These are phyloP conservation scores for Amaranthus palmeri DNA, from an alignment of 148 eudicot genomes.

Conservation along the genomic window DNA sequence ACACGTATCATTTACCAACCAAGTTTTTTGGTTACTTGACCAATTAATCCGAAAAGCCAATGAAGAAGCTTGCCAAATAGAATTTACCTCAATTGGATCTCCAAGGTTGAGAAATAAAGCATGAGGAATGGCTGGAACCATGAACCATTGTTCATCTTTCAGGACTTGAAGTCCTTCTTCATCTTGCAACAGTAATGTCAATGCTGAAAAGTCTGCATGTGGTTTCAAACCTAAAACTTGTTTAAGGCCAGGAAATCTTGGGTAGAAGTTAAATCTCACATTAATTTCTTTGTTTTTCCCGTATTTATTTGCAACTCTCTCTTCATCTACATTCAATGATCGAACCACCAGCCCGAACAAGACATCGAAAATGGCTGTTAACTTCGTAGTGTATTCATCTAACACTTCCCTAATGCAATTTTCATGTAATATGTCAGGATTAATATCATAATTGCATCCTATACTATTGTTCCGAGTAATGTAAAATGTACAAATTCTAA, in stretches of 20 bases:
- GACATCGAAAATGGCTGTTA: conserved; percentile 21
- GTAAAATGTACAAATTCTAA: too few relatives aligned
- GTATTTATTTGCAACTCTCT: conserved; percentile 19
- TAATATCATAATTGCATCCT: too few relatives aligned
- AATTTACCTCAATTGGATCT: conserved; percentile 32
- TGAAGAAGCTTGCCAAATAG: background rate
- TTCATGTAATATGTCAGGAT: background rate
- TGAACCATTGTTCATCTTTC: conserved; percentile 42
- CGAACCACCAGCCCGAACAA: conserved; percentile 28
- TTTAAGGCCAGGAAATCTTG: conserved; percentile 31
- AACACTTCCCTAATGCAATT: conserved; percentile 26
- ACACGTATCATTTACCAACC: too few relatives aligned
- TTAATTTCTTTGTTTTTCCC: conserved; percentile 29
- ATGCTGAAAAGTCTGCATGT: conserved; percentile 40
- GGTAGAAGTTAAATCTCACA: conserved; percentile 37
- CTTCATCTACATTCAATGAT: conserved; percentile 29
- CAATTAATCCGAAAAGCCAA: too few relatives aligned
- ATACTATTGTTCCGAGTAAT: too few relatives aligned
- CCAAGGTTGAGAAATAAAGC: conserved; percentile 44
- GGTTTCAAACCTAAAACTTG: conserved; percentile 38
- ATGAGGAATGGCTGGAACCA: conserved; percentile 36
- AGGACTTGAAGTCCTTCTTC: conserved; percentile 48
- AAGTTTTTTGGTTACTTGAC: too few relatives aligned
- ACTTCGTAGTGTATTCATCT: conserved; percentile 28
- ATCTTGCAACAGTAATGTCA: conserved; percentile 44